Percentiles rank a stretch among this genome's conserved stretches.
Evolutionary conservation across 352 stramenopile species (phyloP).

Genomic region (Globisporangium viniferum): DNA sequence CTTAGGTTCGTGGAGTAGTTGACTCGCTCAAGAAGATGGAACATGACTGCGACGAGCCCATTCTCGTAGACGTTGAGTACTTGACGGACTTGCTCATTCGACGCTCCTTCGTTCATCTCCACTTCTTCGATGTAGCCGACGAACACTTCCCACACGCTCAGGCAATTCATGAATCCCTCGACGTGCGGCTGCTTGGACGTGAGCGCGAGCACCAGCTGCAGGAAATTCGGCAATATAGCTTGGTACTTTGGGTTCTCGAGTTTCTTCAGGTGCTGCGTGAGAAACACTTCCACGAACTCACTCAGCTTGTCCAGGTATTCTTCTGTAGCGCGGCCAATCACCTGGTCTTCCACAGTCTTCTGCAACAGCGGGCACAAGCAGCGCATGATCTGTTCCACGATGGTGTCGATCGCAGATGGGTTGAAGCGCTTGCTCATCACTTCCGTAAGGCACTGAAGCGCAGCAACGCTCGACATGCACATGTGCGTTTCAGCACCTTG

Average conservation of each 20-base stretch:
- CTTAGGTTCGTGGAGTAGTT: slow-evolving; percentile 60
- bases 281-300: slow-evolving; percentile 68
- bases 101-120: slow-evolving; percentile 61
- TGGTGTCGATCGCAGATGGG: slow-evolving; percentile 32
- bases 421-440: slow-evolving; percentile 67
- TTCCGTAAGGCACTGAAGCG: slow-evolving; percentile 58
- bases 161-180: slow-evolving; percentile 71
- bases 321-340: slow-evolving; percentile 44
- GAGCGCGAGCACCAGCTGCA: slow-evolving; percentile 55
- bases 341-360: slow-evolving; percentile 51
- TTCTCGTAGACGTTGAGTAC: slow-evolving; percentile 68
- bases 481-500: slow-evolving; percentile 25
- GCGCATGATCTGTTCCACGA: slow-evolving; percentile 56
- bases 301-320: slow-evolving; percentile 76
- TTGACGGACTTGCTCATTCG: slow-evolving; percentile 41
- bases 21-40: slow-evolving; percentile 71
- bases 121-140: slow-evolving; percentile 79
- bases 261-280: slow-evolving; percentile 73
- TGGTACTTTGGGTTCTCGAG: slow-evolving; percentile 56
- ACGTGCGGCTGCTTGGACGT: slow-evolving; percentile 73
- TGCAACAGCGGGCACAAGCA: slow-evolving; percentile 58
- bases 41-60: slow-evolving; percentile 69
- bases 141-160: slow-evolving; percentile 82
- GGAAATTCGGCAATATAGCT: slow-evolving; percentile 46
- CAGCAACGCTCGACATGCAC: slow-evolving; percentile 44